A percentile compares a stretch with the other conserved stretches of the same genome.
These are phyloP conservation scores for Annulohypoxylon nitens DNA, from an alignment of 495 filamentous ascomycete species.

Conservation along the genomic window DNA sequence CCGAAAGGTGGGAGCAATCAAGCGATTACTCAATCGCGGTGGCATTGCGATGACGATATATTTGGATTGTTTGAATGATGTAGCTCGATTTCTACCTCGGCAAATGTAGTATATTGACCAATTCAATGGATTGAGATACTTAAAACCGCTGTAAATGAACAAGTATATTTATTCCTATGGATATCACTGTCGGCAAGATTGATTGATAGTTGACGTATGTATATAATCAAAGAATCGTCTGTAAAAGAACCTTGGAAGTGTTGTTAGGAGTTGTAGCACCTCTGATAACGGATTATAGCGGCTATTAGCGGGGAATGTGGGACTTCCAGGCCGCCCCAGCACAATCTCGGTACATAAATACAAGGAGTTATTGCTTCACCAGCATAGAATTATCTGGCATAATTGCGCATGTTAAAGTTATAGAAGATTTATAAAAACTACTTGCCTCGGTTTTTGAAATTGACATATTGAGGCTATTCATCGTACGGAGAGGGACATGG, in stretches of 20 bases:
- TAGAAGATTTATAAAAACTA: too few relatives aligned
- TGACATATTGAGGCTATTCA: background rate
- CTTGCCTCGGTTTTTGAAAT: background rate
- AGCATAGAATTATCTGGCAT: background rate
- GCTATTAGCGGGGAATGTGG: background rate
- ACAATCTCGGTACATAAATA: background rate
- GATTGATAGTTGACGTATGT: too few relatives aligned
- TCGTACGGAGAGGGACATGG: background rate
- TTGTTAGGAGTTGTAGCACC: background rate
- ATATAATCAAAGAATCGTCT: background rate
- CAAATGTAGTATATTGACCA: background rate
- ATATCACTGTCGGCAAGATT: too few relatives aligned
- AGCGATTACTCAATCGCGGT: slow-evolving; percentile 37
- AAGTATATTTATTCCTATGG: too few relatives aligned
- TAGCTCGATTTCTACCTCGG: background rate
- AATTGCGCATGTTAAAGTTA: background rate
- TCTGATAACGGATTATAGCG: slow-evolving; percentile 3
- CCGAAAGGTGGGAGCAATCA: slow-evolving; percentile 38
- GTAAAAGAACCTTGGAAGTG: background rate
- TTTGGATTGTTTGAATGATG: background rate
- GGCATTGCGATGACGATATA: slow-evolving; percentile 28
- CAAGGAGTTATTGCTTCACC: background rate
- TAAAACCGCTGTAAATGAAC: too few relatives aligned
- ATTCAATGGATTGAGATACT: background rate
- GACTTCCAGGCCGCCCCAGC: background rate